Evolutionary conservation across 257 asterid species (phyloP), one percentile per base, ranked within the genome.

Genomic region (Buddleja alternifolia): DNA sequence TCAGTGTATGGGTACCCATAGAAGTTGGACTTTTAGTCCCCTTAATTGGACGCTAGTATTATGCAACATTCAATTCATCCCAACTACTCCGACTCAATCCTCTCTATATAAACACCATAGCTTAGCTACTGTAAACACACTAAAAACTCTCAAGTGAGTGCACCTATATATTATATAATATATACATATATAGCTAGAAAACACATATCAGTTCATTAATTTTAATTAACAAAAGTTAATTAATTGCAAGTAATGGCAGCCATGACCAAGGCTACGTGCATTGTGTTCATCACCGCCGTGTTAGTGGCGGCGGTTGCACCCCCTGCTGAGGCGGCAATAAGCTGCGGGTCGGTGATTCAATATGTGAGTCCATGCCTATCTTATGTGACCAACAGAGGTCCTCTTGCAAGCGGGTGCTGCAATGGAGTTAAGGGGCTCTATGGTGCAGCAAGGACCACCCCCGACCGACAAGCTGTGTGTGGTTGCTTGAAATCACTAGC

Each of bases 381-480:
- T 7, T 86, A 86, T 58, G 79, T 83, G 62, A 73, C 70, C 23
- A 16, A 11, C 47, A 51, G 8, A 0, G 82, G 79, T 2, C 71
- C 77, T 1, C 11, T 70, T n/a, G n/a, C n/a, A 3, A 82, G 83
- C 0, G 3, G 6, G 0, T 86, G 92, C 79, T 86, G 92, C 72
- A 3, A 6, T 1, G 92, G 89, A 0, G 78, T 86, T 1, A 37
- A 15, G 68, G 10, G 40, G 0, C 81, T 86, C 4, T 39, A 74
- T 48, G 7, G 3, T 7, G 60, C 74, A 8, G 87, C 92, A 12
- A 64, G 0, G 32, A 74, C 83, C 42, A 73, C 77, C 40, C 0
- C 62, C 0, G 92, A 83, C 42, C 87, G 87, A 14, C 79, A 65
- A 70, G 0, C 40, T 6, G 73, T 63, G 1, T 86, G 92, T 70